A percentile compares a stretch with the other conserved stretches of the same genome.
phyloP scores from a whole-genome alignment of 371 early-diverging fungal genomes.

The Funneliformis caledonium region DNA sequence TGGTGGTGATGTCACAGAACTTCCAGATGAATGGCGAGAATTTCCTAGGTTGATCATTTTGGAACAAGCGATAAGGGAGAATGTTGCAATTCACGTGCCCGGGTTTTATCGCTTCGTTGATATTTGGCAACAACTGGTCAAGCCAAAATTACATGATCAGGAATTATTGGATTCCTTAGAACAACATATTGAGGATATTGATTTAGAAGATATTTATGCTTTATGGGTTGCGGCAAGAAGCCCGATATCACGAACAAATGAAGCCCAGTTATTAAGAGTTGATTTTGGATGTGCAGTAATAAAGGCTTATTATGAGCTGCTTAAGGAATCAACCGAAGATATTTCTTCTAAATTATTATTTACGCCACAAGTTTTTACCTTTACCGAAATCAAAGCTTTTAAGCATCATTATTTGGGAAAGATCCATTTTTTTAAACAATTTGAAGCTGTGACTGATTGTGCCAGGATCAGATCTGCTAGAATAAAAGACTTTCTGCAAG shows the following conservation, averaged over 20 bases:
- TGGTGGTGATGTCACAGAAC: slow-evolving; percentile 37
- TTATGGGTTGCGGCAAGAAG: slow-evolving; percentile 2
- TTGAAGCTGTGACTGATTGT: slow-evolving; percentile 47
- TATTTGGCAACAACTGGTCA: slow-evolving; percentile 44
- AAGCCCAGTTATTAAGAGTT: not conserved
- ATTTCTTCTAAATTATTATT: slow-evolving; percentile 42
- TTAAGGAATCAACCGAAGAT: not conserved
- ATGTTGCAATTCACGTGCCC: slow-evolving; percentile 49
- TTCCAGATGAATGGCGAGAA: slow-evolving; percentile 22
- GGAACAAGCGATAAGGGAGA: slow-evolving; percentile 46
- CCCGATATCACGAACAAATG: not conserved
- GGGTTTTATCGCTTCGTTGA: slow-evolving; percentile 48
- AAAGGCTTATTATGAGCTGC: slow-evolving; percentile 19
- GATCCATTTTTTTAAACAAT: slow-evolving; percentile 49
- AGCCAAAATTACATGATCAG: slow-evolving; percentile 3
- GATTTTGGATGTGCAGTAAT: slow-evolving; percentile 24
- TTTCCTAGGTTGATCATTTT: slow-evolving; percentile 43
- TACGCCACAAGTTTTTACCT: slow-evolving; percentile 42
- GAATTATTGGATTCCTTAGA: slow-evolving; percentile 21
- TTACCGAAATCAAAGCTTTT: slow-evolving; percentile 43
- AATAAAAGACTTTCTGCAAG: slow-evolving; percentile 43
- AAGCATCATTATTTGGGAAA: slow-evolving; percentile 44
- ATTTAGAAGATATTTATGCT: slow-evolving; percentile 25
- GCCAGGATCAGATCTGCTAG: slow-evolving; percentile 44
- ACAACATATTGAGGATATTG: slow-evolving; percentile 29